A percentile compares a stretch with the other conserved stretches of the same genome.
Conservation (phyloP, 2,329 filamentous ascomycete species). For the Trichoderma atrobrunneum region DNA sequence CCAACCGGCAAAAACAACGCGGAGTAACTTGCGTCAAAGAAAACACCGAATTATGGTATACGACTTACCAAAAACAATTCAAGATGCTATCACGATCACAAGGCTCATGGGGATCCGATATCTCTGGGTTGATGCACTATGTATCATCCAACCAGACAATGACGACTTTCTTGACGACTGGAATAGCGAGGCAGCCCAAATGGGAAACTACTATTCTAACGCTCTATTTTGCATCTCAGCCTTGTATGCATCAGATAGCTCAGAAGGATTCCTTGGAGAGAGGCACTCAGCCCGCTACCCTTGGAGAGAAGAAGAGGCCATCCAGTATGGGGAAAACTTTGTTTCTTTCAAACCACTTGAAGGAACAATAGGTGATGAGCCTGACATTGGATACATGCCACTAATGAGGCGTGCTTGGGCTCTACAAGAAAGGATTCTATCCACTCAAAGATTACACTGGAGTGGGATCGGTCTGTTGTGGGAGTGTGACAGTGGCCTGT, state of each 20-base stretch:
- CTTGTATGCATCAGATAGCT: background rate
- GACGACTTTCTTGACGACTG: background rate
- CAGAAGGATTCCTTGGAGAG: background rate
- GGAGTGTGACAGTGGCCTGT: background rate
- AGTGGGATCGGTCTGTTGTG: background rate
- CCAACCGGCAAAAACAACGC: background rate
- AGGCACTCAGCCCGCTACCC: background rate
- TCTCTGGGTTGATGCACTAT: background rate
- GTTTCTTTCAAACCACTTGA: background rate
- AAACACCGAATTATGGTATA: background rate
- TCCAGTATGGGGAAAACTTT: background rate
- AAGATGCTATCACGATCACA: background rate
- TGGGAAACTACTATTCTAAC: background rate
- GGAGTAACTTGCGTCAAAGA: background rate
- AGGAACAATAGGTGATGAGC: background rate
- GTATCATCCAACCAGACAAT: background rate
- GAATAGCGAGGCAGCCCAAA: background rate
- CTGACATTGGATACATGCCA: rapidly evolving
- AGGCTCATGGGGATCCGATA: background rate
- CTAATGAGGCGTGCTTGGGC: background rate
- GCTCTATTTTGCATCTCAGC: background rate
- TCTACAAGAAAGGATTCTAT: background rate
- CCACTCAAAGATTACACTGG: background rate
- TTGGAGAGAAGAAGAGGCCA: background rate
- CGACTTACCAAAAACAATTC: background rate